Evolutionary conservation across 768 basidiomycete genomes (phyloP), one percentile per base, ranked within the genome.

Genomic region (Leccinum arenicola): DNA sequence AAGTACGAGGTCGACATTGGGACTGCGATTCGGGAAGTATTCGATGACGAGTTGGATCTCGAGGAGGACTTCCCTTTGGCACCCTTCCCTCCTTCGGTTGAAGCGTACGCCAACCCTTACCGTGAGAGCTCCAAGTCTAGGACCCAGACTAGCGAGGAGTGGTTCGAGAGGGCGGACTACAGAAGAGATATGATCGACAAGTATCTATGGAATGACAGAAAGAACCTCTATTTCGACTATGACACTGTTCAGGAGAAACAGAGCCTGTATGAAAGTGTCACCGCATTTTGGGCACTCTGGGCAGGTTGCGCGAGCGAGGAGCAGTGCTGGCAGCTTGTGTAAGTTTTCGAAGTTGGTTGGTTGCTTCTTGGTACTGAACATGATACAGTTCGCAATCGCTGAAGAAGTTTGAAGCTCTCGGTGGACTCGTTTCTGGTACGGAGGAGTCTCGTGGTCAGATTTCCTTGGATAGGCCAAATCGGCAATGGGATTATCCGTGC

Each of bases 1-100:
- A 99, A 99, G 81, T 98, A 98, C 66, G 96, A 99, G 74, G 84
- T 94, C 60, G 96, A 99, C 70, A 98, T 99, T 61, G 97, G 93
- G n/a, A 95, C 93, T 10, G 94, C 95, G 25, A 98, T 99, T 69
- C 85, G 88, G 58, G 94, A 97, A 71, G 88, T 97, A 60, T 98
- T 98, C 66, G 91, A 91, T 66, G 95, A 95, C 70, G 85, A 91
- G 72, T 78, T 99, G 54, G 91, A 95, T 54, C 74, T 99, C 55
- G 93, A 95, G 54, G 93, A 98, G 66, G 93, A 95, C 59, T 99
- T 98, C 73, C 79, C 85, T 3, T 79, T 99, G 51, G 84, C 92
- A 11, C 92, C 96, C 2, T 98, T 95, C 85, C 96, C 96, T 63
- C 92, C 89, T 19, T 85, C 82, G 11, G 81, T 84, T 4, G 84